A percentile compares a stretch with the other conserved stretches of the same genome.
These are phyloP conservation scores for Diaporthe vaccinii DNA, from an alignment of 2,329 filamentous ascomycete species.

Conservation along the genomic window DNA sequence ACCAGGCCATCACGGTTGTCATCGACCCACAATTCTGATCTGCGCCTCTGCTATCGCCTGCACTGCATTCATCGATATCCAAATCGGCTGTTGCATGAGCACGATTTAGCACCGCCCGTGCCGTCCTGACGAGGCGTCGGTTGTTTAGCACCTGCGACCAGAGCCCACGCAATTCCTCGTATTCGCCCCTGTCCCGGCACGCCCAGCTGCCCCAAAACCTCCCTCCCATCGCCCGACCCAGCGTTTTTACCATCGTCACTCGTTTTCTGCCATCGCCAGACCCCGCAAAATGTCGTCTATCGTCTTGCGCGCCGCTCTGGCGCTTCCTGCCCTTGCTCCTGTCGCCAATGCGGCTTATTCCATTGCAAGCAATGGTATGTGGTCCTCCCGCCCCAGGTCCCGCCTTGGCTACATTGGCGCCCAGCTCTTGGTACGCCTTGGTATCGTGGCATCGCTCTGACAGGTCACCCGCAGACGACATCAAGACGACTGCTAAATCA, in stretches of 20 bases:
- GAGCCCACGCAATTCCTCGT: constrained; percentile 19
- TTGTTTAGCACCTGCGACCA: constrained; percentile 8
- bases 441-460: constrained; percentile 29
- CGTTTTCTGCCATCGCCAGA: constrained; percentile 18
- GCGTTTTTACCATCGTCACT: constrained; percentile 23
- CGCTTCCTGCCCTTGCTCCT: constrained; percentile 31
- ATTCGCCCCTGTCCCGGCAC: constrained; percentile 1
- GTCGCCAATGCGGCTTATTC: constrained; percentile 37
- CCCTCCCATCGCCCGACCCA: not conserved
- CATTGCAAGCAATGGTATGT: constrained; percentile 35
- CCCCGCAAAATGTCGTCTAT: constrained; percentile 28
- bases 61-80: constrained; percentile 8
- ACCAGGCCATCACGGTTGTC: constrained; percentile 18
- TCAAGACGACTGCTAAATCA: constrained; percentile 59
- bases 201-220: not conserved
- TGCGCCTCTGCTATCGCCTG: constrained; percentile 2
- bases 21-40: constrained; percentile 10
- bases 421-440: constrained; percentile 9
- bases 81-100: constrained; percentile 7
- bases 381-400: not conserved
- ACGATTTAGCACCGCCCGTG: constrained; percentile 2
- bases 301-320: constrained; percentile 34
- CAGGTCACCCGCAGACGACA: constrained; percentile 54
- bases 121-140: constrained; percentile 20
- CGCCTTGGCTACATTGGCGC: constrained; percentile 26